These are phyloP conservation scores for Fusarium foetens DNA, from an alignment of 2,329 filamentous ascomycete species.

Conservation along the genomic window DNA sequence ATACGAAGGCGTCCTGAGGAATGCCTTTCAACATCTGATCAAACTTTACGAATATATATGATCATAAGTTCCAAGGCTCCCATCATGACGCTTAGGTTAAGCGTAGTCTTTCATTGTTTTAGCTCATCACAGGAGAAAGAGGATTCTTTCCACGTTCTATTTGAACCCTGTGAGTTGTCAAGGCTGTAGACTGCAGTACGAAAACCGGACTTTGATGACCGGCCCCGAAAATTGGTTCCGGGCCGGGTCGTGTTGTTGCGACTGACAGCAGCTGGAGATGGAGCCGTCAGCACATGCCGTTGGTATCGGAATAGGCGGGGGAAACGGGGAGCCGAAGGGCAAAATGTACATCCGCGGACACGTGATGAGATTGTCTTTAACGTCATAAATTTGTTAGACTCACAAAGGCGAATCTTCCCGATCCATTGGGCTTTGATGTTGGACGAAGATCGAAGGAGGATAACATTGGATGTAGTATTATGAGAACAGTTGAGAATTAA, in stretches of 20 bases:
- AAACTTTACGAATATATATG: background rate
- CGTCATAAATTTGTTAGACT: constrained; percentile 37
- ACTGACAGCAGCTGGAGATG: constrained; percentile 5
- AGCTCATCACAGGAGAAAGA: background rate
- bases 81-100: background rate
- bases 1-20: background rate
- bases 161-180: background rate
- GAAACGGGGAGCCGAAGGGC: constrained; percentile 31
- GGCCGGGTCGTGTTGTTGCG: background rate
- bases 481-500: background rate
- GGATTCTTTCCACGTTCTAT: background rate
- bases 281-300: constrained; percentile 36
- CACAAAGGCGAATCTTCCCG: constrained; percentile 31
- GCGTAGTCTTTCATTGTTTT: background rate
- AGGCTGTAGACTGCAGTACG: background rate
- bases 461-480: background rate
- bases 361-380: constrained; percentile 35
- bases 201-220: constrained; percentile 37
- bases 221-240: constrained; percentile 28
- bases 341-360: constrained; percentile 39
- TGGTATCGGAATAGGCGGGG: constrained; percentile 26
- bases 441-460: constrained; percentile 6
- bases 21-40: no score
- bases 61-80: background rate
- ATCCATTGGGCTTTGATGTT: constrained; percentile 11